A percentile compares a stretch with the other conserved stretches of the same genome.
These are phyloP conservation scores for Bassia scoparia DNA, from an alignment of 148 eudicot genomes.

Conservation along the genomic window DNA sequence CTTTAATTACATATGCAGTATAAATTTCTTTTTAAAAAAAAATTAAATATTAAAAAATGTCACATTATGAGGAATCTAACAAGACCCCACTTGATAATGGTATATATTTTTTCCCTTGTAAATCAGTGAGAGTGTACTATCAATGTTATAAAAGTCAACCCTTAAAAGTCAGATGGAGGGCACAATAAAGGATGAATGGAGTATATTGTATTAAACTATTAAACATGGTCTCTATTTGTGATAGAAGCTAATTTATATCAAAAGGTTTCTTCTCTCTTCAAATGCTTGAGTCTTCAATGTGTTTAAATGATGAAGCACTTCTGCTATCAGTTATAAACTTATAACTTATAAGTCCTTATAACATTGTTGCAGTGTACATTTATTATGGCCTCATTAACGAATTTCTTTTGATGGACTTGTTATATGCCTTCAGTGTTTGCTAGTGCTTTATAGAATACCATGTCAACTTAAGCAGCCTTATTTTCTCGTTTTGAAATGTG, in stretches of 20 bases:
- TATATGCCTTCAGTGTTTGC: neutral
- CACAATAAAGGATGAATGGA: too few relatives aligned
- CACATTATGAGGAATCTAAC: too few relatives aligned
- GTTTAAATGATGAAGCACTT: neutral
- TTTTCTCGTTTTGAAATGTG: neutral
- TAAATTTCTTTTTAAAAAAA: too few relatives aligned
- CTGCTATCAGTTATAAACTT: neutral
- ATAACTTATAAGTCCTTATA: too few relatives aligned
- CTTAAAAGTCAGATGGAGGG: too few relatives aligned
- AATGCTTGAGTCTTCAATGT: neutral
- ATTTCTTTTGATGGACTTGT: neutral
- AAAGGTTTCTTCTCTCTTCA: neutral
- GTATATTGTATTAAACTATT: neutral
- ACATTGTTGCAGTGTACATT: neutral
- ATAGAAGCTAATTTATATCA: conserved; percentile 5
- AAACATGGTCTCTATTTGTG: neutral
- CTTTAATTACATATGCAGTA: too few relatives aligned
- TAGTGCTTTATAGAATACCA: neutral
- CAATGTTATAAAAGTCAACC: too few relatives aligned
- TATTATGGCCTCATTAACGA: neutral
- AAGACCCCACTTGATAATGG: too few relatives aligned
- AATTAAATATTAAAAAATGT: too few relatives aligned
- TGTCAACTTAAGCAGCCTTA: neutral
- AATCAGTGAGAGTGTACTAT: too few relatives aligned
- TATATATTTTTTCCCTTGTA: too few relatives aligned